phyloP scores from a whole-genome alignment of 305 asterid species.

The Fraxinus baroniana region DNA sequence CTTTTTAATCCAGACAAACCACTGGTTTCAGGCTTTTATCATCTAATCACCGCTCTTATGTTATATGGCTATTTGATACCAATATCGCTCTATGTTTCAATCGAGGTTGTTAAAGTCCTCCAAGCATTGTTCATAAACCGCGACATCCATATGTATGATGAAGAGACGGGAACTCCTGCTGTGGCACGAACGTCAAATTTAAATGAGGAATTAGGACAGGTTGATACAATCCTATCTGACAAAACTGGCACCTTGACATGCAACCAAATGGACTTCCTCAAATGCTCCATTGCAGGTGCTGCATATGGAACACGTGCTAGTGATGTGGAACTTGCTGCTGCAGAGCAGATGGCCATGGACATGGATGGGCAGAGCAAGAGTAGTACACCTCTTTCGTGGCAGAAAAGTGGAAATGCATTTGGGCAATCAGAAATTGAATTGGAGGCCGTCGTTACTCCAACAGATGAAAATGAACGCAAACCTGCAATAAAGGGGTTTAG shows the following conservation, averaged over 20 bases:
- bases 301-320: slow-evolving; percentile 73
- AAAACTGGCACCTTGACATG: slow-evolving; percentile 97
- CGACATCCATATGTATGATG: slow-evolving; percentile 80
- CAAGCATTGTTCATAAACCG: slow-evolving; percentile 81
- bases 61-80: slow-evolving; percentile 85
- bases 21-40: slow-evolving; percentile 58
- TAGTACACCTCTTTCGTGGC: slow-evolving; percentile 41
- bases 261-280: slow-evolving; percentile 91
- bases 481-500: slow-evolving; percentile 70
- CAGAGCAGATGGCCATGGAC: slow-evolving; percentile 69
- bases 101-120: slow-evolving; percentile 85
- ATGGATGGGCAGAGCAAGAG: slow-evolving; percentile 47
- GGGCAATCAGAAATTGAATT: slow-evolving; percentile 52
- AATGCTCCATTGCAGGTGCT: slow-evolving; percentile 83
- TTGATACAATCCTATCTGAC: slow-evolving; percentile 85
- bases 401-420: slow-evolving; percentile 33
- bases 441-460: slow-evolving; percentile 50
- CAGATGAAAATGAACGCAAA: slow-evolving; percentile 34
- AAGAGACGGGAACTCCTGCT: slow-evolving; percentile 79
- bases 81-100: slow-evolving; percentile 85
- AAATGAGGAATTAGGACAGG: slow-evolving; percentile 91
- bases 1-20: slow-evolving; percentile 57
- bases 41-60: slow-evolving; percentile 79
- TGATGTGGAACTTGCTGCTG: slow-evolving; percentile 92
- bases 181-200: slow-evolving; percentile 88